Conservation (phyloP, 495 filamentous ascomycete species). For the Hypoxylon fragiforme region DNA sequence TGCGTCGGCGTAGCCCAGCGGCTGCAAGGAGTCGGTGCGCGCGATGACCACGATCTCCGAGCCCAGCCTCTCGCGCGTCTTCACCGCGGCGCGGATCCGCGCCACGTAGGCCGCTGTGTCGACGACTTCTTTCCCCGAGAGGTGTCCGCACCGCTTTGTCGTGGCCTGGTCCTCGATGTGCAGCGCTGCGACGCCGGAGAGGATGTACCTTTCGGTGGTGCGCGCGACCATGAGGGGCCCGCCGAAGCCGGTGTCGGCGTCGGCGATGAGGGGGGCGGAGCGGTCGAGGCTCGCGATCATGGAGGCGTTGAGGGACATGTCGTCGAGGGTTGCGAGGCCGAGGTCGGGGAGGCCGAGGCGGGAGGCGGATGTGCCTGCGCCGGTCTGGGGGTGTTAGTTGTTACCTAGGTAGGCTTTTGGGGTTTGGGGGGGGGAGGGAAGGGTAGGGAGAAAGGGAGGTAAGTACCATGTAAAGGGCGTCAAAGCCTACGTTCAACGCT, state of each 20-base stretch:
- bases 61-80: conserved; percentile 41
- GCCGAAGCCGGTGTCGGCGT: conserved; percentile 69
- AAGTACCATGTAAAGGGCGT: conserved; percentile 71
- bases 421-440: too few relatives aligned
- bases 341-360: conserved; percentile 67
- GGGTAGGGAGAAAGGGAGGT: neutral
- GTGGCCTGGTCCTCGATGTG: conserved; percentile 74
- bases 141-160: conserved; percentile 68
- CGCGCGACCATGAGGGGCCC: conserved; percentile 65
- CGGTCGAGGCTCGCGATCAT: conserved; percentile 69
- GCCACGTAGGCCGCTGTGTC: conserved; percentile 52
- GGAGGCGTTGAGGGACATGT: conserved; percentile 66
- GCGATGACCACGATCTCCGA: conserved; percentile 71
- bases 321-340: conserved; percentile 62
- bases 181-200: conserved; percentile 69
- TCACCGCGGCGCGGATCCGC: conserved; percentile 55
- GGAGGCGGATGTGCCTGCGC: conserved; percentile 68
- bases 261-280: conserved; percentile 63
- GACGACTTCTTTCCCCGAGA: conserved; percentile 65
- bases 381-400: conserved; percentile 51
- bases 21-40: conserved; percentile 68
- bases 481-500: conserved; percentile 63
- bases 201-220: conserved; percentile 63
- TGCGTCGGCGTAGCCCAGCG: conserved; percentile 64
- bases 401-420: too few relatives aligned